Base-by-base conservation (phyloP, 805 yeast species). In the Lipomyces sp. region DNA sequence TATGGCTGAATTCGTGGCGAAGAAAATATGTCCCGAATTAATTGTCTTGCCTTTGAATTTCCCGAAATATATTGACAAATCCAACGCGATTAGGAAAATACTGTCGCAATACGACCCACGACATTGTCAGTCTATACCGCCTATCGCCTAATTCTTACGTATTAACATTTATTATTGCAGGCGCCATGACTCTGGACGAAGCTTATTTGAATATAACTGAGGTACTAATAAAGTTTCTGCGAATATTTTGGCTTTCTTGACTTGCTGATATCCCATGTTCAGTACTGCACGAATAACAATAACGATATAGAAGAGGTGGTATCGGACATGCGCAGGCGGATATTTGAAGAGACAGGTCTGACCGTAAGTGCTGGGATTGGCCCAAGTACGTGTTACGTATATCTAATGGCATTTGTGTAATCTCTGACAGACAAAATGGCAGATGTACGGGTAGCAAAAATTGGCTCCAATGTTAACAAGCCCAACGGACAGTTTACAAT, bases 1-100 rank as follows among this genome's bases (percentile, higher is more conserved):
- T 0, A 90, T 89, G 95, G 95, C 98, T 96, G 84, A 90, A 1
- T 80, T 86, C 1, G 71, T 80, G 1, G 98, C 98, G 0, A 80
- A 78, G 67, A 76, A 78, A 50, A 66, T 85, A 42, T 90, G 98
- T 73, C 96, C 95, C 0, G 78, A 85, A 3, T 75, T 94, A 45
- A 78, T 85, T 0, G 81, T 85, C 30, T 72, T 94, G 18, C 88
- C 86, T 6, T 91, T 92, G 74, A 89, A 91, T 69, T 94, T 93
- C 76, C 85, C 82, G 4, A 83, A 84, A 13, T 93, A 93, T 75
- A 92, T 89, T 74, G 74, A 74, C 45, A 83, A 84, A 24, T 90
- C 98, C 0, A 80, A 83, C 30, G 77, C 77, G 8, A 86, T 95
- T 59, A 92, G 91, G 75, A 80, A 85, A 2, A 81, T 84, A 15